Evolutionary conservation across 2,329 filamentous ascomycete species (phyloP), one percentile per base, ranked within the genome.

Genomic region (Aspergillus amoenus): DNA sequence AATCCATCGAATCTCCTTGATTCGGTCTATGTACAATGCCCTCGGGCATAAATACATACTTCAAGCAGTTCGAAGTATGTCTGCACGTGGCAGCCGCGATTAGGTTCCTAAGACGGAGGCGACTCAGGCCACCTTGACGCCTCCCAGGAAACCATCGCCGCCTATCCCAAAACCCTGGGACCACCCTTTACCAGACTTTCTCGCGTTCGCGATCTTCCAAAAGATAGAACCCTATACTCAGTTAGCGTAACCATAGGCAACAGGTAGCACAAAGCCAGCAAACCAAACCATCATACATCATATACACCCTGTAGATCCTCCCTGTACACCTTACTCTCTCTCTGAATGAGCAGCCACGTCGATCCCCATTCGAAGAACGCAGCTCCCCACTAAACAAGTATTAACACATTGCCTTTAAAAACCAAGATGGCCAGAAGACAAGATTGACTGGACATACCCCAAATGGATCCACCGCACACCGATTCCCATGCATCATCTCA

Each of bases 401-500:
- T 42, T 34, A 51, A 17, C 24, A 24, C 24, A 6, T 24, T 24
- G 24, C 24, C 24, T 24, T 24, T 24, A 2, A 24, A 24, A 6
- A 24, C 24, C 3, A 24, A 24, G 4, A 24, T 24, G 0, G 5
- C 5, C 24, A 24, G 24, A 24, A 24, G 7, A 24, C 7, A 24
- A 24, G 24, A 7, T 24, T 24, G 7, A 4, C 3, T 6, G 24
- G 24, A 4, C 52, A 27, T 41, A 64, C 64, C 0, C 79, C 79
- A 57, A 79, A 78, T 3, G 74, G 70, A 69, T 82, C 79, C n/a
- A 66, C 66, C 4, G 68, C 60, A 56, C 74, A 65, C n/a, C 77
- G 65, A 65, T 81, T 75, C 6, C 76, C 77, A 55, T 72, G 73
- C 61, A 75, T 69, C 64, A 76, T 63, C 9, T 67, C 65, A 17